Conservation (phyloP, 2,329 filamentous ascomycete species). For the Ophiosphaerella korrae region DNA sequence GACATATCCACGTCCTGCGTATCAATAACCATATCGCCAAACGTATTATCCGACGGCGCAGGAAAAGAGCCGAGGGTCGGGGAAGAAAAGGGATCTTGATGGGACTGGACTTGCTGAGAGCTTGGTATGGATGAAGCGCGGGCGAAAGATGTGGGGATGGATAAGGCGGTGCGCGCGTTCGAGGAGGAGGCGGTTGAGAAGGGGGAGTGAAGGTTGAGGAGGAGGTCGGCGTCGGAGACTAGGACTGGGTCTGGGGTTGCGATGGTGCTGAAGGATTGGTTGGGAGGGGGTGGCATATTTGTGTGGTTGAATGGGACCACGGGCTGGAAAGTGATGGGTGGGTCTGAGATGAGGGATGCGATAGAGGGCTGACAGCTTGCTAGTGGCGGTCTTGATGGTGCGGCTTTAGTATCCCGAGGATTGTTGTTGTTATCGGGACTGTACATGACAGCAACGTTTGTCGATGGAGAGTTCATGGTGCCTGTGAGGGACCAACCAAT, state of each 20-base stretch:
- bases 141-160: constrained; percentile 23
- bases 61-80: constrained; percentile 33
- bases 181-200: constrained; percentile 40
- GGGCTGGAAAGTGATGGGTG: constrained; percentile 35
- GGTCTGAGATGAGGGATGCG: constrained; percentile 36
- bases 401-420: constrained; percentile 26
- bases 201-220: constrained; percentile 57
- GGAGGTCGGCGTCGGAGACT: constrained; percentile 54
- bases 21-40: constrained; percentile 70
- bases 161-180: constrained; percentile 15
- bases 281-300: constrained; percentile 41
- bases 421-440: constrained; percentile 56
- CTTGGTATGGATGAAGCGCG: constrained; percentile 24
- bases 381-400: constrained; percentile 22
- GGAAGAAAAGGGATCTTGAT: constrained; percentile 27
- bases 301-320: constrained; percentile 31
- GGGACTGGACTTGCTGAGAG: constrained; percentile 13
- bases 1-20: constrained; percentile 79
- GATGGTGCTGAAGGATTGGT: constrained; percentile 26
- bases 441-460: constrained; percentile 81
- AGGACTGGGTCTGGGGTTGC: constrained; percentile 40
- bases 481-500: constrained; percentile 90
- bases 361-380: constrained; percentile 35
- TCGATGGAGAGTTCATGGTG: constrained; percentile 82
- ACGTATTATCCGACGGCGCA: constrained; percentile 33